These are phyloP conservation scores for Combretum micranthum DNA, from an alignment of 345 rosid species.

Conservation along the genomic window DNA sequence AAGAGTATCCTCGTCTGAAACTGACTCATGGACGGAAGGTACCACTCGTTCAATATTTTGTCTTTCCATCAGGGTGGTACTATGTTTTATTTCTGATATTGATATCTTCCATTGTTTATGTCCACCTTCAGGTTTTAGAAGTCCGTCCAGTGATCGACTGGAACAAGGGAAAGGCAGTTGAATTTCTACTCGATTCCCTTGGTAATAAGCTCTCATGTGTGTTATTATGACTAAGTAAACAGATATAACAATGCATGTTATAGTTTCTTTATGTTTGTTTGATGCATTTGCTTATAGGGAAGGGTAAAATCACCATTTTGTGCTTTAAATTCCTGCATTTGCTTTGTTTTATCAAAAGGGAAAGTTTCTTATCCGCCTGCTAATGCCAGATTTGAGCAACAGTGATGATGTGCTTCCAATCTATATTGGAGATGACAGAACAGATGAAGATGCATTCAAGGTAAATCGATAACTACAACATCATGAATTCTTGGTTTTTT, in stretches of 20 bases:
- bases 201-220: conserved; percentile 29
- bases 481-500: background rate
- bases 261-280: no score
- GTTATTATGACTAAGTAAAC: no score
- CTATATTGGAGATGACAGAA: conserved; percentile 79
- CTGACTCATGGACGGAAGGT: conserved; percentile 74
- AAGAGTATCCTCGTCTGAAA: conserved; percentile 68
- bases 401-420: conserved; percentile 72
- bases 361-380: background rate
- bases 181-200: conserved; percentile 83
- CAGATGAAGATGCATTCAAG: conserved; percentile 96
- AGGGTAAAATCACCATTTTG: no score
- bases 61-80: background rate
- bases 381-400: conserved; percentile 46
- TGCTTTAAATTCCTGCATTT: background rate
- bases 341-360: background rate
- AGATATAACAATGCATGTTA: no score
- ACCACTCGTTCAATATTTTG: background rate
- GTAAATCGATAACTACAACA: conserved; percentile 13
- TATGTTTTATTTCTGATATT: no score
- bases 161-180: conserved; percentile 96
- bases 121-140: conserved; percentile 69
- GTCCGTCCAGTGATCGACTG: conserved; percentile 91
- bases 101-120: background rate
- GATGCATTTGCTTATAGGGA: no score